phyloP scores from a whole-genome alignment of 75 land plant genomes.

The Pinus albicaulis region DNA sequence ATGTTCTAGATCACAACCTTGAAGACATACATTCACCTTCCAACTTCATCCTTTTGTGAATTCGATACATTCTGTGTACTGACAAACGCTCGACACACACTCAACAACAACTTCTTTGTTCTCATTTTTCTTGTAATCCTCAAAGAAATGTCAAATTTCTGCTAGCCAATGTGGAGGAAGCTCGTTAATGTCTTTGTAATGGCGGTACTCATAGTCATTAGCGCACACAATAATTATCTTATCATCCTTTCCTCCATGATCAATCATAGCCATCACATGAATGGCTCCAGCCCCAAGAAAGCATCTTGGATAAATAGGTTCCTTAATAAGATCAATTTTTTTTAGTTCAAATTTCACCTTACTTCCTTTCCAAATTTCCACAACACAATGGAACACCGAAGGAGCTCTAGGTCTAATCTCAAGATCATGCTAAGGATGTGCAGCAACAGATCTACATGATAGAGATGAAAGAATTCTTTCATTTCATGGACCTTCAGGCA shows the following conservation, averaged over 20 bases:
- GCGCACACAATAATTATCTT: conserved; percentile 50
- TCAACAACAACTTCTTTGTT: conserved; percentile 82
- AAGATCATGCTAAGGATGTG: conserved; percentile 92
- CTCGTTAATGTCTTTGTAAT: conserved; percentile 49
- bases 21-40: conserved; percentile 95
- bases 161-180: conserved; percentile 58
- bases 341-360: conserved; percentile 19
- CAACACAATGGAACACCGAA: conserved; percentile 12
- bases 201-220: conserved; percentile 50
- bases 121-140: conserved; percentile 87
- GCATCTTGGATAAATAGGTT: conserved; percentile 83
- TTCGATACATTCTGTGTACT: conserved; percentile 66
- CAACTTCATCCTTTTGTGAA: conserved; percentile 89
- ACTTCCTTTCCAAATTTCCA: conserved; percentile 72
- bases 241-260: conserved; percentile 71
- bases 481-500: conserved; percentile 8
- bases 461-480: conserved; percentile 68
- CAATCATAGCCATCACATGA: conserved; percentile 95
- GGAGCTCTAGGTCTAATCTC: conserved; percentile 45
- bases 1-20: conserved; percentile 88
- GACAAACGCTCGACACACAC: conserved; percentile 45
- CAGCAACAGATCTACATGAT: conserved; percentile 69
- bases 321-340: conserved; percentile 27
- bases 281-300: conserved; percentile 87
- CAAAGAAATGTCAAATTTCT: conserved; percentile 50